These are phyloP conservation scores for Blastocystis sp. DNA, from an alignment of 352 stramenopile genomes.

Conservation along the genomic window DNA sequence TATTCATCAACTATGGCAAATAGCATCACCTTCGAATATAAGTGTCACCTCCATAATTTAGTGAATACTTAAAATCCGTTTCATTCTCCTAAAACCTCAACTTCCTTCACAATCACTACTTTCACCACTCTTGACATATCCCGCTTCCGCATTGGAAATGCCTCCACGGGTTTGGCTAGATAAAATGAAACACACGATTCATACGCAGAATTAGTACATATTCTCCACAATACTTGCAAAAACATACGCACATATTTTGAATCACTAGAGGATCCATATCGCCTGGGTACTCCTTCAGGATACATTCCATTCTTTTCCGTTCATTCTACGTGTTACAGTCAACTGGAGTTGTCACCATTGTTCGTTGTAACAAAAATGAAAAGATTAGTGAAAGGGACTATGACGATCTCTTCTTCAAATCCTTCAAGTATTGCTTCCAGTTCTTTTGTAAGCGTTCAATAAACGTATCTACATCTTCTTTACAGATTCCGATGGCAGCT, in stretches of 20 bases:
- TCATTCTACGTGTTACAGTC: not conserved
- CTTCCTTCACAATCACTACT: not conserved
- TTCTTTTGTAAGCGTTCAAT: constrained; percentile 67
- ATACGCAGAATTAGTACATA: constrained; percentile 62
- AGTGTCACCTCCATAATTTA: constrained; percentile 46
- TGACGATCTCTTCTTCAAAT: constrained; percentile 48
- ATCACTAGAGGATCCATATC: constrained; percentile 18
- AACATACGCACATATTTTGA: constrained; percentile 56
- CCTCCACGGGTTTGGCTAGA: constrained; percentile 18
- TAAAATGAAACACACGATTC: not conserved
- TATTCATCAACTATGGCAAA: not conserved
- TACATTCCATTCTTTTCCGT: constrained; percentile 6
- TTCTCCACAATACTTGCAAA: constrained; percentile 56
- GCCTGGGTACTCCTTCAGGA: constrained; percentile 36
- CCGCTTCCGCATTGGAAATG: constrained; percentile 30
- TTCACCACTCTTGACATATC: constrained; percentile 50
- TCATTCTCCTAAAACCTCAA: constrained; percentile 10
- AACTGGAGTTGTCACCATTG: not conserved
- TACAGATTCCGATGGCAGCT: constrained; percentile 52
- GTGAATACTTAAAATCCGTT: constrained; percentile 27
- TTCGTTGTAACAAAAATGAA: not conserved
- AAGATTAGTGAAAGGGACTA: not conserved
- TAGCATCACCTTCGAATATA: constrained; percentile 49
- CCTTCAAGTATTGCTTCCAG: constrained; percentile 68
- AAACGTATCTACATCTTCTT: constrained; percentile 68